Conservation (phyloP, 768 basidiomycete species). For the Tulasnella sp. region DNA sequence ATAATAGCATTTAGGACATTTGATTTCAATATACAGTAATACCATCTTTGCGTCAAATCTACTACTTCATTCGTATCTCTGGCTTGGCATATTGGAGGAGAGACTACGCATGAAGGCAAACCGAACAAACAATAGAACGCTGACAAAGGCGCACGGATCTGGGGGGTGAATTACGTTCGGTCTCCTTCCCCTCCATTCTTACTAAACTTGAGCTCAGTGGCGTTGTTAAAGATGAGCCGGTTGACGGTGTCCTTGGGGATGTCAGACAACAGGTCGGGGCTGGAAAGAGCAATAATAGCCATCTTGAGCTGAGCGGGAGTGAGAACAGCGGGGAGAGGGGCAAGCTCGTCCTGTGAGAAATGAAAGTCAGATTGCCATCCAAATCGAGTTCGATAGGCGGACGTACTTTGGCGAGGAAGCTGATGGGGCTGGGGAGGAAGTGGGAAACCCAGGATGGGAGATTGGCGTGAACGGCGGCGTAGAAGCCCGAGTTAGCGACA, state of each 20-base stretch:
- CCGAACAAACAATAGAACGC: too few species aligned
- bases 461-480: constrained; percentile 57
- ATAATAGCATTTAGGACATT: too few species aligned
- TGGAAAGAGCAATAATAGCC: constrained; percentile 67
- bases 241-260: constrained; percentile 62
- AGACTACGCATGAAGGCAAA: too few species aligned
- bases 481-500: constrained; percentile 52
- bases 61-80: too few species aligned
- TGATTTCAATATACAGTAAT: too few species aligned
- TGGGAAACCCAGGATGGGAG: constrained; percentile 62
- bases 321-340: constrained; percentile 50
- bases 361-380: constrained; percentile 8
- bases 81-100: too few species aligned
- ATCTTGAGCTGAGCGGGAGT: constrained; percentile 77
- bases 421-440: constrained; percentile 53
- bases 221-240: constrained; percentile 81
- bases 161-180: too few species aligned
- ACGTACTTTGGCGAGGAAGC: background rate
- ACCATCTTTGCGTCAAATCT: too few species aligned
- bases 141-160: too few species aligned
- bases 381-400: background rate
- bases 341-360: constrained; percentile 23
- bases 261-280: constrained; percentile 56
- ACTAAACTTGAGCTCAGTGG: constrained; percentile 47
- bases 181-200: too few species aligned